These are phyloP conservation scores for Biscogniauxia mediterranea DNA, from an alignment of 2,329 filamentous ascomycete species.

Conservation along the genomic window DNA sequence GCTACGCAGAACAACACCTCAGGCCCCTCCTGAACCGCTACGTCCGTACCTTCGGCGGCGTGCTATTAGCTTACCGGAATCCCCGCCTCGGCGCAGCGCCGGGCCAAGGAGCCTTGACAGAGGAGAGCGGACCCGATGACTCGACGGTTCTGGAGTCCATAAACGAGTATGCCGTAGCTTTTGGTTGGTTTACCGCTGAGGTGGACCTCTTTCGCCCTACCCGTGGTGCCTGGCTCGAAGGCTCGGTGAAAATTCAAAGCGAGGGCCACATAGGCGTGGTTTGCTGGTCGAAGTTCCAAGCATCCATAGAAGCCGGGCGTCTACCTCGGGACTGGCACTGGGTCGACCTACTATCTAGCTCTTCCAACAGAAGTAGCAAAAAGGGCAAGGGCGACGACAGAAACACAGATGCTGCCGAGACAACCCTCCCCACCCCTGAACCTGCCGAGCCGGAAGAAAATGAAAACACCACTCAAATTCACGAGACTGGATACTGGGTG, in stretches of 20 bases:
- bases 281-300: constrained; percentile 90
- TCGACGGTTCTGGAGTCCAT: constrained; percentile 51
- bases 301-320: constrained; percentile 74
- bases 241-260: constrained; percentile 80
- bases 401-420: constrained; percentile 19
- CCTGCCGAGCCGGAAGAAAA: constrained; percentile 43
- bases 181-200: constrained; percentile 84
- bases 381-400: constrained; percentile 30
- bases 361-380: background rate
- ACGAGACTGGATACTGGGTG: constrained; percentile 70
- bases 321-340: constrained; percentile 80
- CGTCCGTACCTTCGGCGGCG: constrained; percentile 67
- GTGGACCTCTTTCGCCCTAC: constrained; percentile 79
- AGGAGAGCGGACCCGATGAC: constrained; percentile 44
- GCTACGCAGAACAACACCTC: constrained; percentile 70
- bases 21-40: constrained; percentile 75
- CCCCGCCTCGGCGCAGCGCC: constrained; percentile 62
- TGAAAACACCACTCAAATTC: constrained; percentile 49
- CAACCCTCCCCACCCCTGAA: constrained; percentile 36
- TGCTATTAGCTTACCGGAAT: constrained; percentile 73
- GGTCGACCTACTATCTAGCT: constrained; percentile 57
- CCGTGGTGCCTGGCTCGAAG: constrained; percentile 72
- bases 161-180: constrained; percentile 83
- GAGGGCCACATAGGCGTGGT: constrained; percentile 87
- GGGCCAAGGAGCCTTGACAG: constrained; percentile 46